Base-by-base conservation (phyloP, 2,329 filamentous ascomycete genomes). In the Botrytis byssoidea region DNA sequence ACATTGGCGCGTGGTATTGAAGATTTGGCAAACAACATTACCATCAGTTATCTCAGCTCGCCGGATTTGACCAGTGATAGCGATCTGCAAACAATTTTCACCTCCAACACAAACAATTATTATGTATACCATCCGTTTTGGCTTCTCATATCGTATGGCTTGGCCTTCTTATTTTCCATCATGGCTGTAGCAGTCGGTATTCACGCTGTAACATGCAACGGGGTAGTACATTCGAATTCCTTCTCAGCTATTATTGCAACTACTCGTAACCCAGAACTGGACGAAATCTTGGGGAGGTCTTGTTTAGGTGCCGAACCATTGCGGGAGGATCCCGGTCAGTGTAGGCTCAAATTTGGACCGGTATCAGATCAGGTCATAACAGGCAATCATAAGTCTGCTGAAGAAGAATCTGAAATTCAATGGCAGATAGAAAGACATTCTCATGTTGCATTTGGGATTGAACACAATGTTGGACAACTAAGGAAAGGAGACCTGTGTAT, bases 21-120 rank as follows among this genome's bases (percentile, higher is more conserved):
- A 61, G 77, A 78, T 55, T 64, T 79, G 1, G 71, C 74, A 22
- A 75, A 76, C 37, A 79, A 79, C 18, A 76, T 79, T 44, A 78
- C 75, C n/a, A 78, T 79, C n/a, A 74, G 73, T 64, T 73, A 77
- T 72, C 70, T 77, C 25, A 71, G 68, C 32, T 70, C 70, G 12
- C 32, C 63, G 10, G 35, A 66, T 35, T 55, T 75, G 18, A 63
- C 61, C 61, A 66, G 69, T 20, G 10, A 61, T 46, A 16, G 48
- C n/a, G 32, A 55, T 61, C 44, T 35, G 10, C 68, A 60, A 10
- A 22, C 25, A n/a, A 55, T 74, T 22, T 14, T 46, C 22, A 60
- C 65, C 25, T 73, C 63, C 18, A 66, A 72, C 35, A 72, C 70
- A 16, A 51, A 44, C 10, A 74, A 74, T 61, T 60, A 71, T 32